Evolutionary conservation across 2,329 filamentous ascomycete species (phyloP), one percentile per base, ranked within the genome.

Genomic region (Colletotrichum ledebouriae): DNA sequence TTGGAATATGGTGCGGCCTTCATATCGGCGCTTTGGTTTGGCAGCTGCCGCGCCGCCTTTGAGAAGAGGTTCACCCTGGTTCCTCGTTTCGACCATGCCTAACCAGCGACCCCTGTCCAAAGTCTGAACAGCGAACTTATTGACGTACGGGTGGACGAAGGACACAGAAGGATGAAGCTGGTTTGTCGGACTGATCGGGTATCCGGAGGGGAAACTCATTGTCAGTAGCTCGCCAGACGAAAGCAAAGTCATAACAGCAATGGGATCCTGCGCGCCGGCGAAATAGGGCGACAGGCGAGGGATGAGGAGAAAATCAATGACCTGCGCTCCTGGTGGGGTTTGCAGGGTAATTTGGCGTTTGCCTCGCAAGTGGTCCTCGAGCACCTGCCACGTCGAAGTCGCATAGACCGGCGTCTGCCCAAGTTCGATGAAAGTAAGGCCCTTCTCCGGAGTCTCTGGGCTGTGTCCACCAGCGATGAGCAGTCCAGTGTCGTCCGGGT

Each of bases 401-500:
- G 93, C 90, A 80, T 98, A 98, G 57, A 93, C 90, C 1, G 96
- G 96, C 6, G 95, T 98, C 55, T 90, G 81, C 2, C 96, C 96
- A 65, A 99, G 84, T 72, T 99, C 96, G 65, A 98, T 85, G 72
- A 98, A 95, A 0, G 92, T 97, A 70, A 99, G 79, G 5, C 93
- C 93, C 78, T 92, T 94, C 5, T 89, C 86, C 4, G 88, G 84
- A 44, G 89, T 86, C 17, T 90, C 90, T 0, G 87, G 86, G 2
- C 87, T 84, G 70, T 91, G 87, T 4, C 96, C 96, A 34, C 96
- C 96, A 2, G 94, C 92, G 63, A 99, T 86, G 44, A 99, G 81
- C 25, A 99, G 84, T 2, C 90, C 95, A 17, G 94, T 98, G 75
- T 99, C 95, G 74, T 99, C 96, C 0, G 94, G 92, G 75, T 98